Evolutionary conservation across 2,329 filamentous ascomycete species (phyloP), one percentile per base, ranked within the genome.

Genomic region (Talaromyces sp.): DNA sequence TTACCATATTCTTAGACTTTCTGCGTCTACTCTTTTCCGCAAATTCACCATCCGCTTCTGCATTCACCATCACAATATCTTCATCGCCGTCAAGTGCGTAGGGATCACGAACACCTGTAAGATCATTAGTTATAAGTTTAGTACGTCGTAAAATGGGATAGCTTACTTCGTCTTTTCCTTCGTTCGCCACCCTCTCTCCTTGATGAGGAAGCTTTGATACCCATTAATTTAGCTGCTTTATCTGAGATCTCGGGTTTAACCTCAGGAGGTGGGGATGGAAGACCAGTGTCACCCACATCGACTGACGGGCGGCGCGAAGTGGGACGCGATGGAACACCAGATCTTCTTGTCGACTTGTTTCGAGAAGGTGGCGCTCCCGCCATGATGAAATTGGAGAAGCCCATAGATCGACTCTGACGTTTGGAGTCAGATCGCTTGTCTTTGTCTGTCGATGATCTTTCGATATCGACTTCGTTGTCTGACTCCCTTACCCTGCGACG

Each of bases 211-310:
- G 76, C 78, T 67, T 76, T 81, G 66, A 86, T 78, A 70, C 80
- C 93, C 87, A 95, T 87, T 61, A 94, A 78, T 77, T 89, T 93
- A 37, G 91, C 91, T 33, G 91, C 92, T 77, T 96, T 96, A 54
- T 87, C 84, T 8, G 89, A 85, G 73, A 92, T 84, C 61, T 86
- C 85, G 3, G 84, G 83, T 49, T 83, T 80, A 37, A 90, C 86
- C 35, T 93, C 91, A 2, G 89, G 87, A 9, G 91, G 90, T 3
- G 91, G 90, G 22, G 90, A 91, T 54, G 86, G 83, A 67, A 93
- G 81, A 8, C 87, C 90, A 68, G 83, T 82, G 33, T 81, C 77
- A 45, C 84, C 82, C 67, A 88, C 85, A 62, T 92, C 90, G 17
- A 90, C 78, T 0, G 91, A 90, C 67, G 88, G 84, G 43, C 89